Evolutionary conservation across 495 filamentous ascomycete species (phyloP), one percentile per base, ranked within the genome.

Genomic region (Tuber brumale): DNA sequence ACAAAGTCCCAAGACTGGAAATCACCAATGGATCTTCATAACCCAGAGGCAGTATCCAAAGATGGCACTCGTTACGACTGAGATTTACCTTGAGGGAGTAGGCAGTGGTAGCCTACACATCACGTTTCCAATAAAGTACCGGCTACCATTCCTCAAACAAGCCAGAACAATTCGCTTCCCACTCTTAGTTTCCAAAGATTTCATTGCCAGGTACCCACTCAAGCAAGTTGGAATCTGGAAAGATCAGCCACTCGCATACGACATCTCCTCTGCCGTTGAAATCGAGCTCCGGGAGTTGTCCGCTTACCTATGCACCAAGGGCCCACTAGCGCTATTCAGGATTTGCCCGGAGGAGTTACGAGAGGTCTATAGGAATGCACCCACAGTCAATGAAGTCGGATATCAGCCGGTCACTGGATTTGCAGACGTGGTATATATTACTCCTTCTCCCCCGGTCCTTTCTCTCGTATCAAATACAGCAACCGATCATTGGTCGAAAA

Each of bases 381-480:
- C 94, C 0, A 86, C 83, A n/a, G 88, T 89, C 79, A 87, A 88
- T 42, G 85, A 88, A 18, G 83, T 92, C 0, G 92, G 93, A 3
- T 94, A 92, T 81, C 92, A 95, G 80, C 88, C 93, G 7, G 87
- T 89, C 16, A 90, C 91, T 0, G 92, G 92, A 76, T 97, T 97
- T 81, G 90, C 91, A 74, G 95, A 98, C 84, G 91, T 93, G 27
- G 90, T 91, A 85, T 77, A 89, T 84, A 35, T 71, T 57, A 19
- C 42, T 39, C 72, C 41, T 21, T 37, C 9, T 46, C n/a, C n/a
- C n/a, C n/a, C n/a, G 6, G 57, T 35, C 72, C 39, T 61, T 57
- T 46, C n/a, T 23, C 44, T 12, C 41, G 41, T 48, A 16, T 37
- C 45, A 18, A 45, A 70, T 23, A 42, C 18, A 66, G 76, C 82